A percentile compares a stretch with the other conserved stretches of the same genome.
Evolutionary conservation across 129 eudicot genomes (phyloP).

Genomic region (Pittosporum tobira): DNA sequence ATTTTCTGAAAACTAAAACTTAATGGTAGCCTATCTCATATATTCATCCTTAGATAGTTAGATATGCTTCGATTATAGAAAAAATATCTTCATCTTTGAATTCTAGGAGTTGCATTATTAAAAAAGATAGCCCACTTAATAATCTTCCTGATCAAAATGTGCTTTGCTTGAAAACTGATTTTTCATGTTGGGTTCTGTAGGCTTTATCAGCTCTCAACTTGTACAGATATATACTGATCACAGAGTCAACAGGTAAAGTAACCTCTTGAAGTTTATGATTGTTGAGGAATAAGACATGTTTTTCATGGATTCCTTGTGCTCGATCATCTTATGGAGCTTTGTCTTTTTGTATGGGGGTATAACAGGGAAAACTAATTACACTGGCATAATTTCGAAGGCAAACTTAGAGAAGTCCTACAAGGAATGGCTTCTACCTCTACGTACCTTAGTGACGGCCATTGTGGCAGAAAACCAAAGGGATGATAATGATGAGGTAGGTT

Average conservation of each 20-base stretch:
- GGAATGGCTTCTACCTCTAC: slow-evolving; percentile 82
- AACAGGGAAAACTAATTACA: slow-evolving; percentile 74
- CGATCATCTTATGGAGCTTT: slow-evolving; percentile 3
- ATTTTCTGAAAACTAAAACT: background rate
- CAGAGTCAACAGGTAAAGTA: slow-evolving; percentile 70
- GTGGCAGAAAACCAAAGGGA: slow-evolving; percentile 40
- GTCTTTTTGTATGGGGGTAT: no score
- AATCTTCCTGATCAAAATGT: background rate
- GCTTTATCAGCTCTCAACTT: slow-evolving; percentile 78
- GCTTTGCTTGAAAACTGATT: slow-evolving; percentile 15
- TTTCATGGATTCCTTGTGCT: background rate
- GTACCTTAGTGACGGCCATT: slow-evolving; percentile 42
- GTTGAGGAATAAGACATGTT: background rate
- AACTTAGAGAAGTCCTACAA: slow-evolving; percentile 51
- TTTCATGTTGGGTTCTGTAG: slow-evolving; percentile 33
- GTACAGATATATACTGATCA: slow-evolving; percentile 68
- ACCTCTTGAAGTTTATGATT: slow-evolving; percentile 3
- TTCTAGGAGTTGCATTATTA: background rate
- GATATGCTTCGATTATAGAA: background rate
- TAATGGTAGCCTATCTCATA: background rate
- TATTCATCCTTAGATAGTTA: slow-evolving; percentile 4
- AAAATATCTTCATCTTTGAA: background rate
- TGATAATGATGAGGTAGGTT: slow-evolving; percentile 22
- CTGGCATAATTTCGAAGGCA: slow-evolving; percentile 52
- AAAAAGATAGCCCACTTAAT: slow-evolving; percentile 1